Evolutionary conservation across 768 basidiomycete species (phyloP).

Genomic region (Sutorius australiensis): DNA sequence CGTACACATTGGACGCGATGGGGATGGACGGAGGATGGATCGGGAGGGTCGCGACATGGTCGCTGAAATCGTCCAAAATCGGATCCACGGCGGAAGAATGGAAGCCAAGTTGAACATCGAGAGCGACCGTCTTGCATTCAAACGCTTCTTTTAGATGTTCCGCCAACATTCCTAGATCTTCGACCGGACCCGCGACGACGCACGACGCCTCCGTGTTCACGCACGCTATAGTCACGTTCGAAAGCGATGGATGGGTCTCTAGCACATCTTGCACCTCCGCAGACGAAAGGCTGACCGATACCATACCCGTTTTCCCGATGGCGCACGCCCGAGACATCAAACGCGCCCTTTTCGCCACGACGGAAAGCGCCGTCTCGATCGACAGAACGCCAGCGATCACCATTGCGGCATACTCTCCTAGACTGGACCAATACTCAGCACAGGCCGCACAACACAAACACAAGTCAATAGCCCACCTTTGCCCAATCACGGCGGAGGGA

Average conservation of each 20-base stretch:
- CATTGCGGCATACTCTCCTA: slow-evolving; percentile 74
- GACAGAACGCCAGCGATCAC: slow-evolving; percentile 57
- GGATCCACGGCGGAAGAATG: slow-evolving; percentile 66
- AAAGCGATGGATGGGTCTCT: slow-evolving; percentile 30
- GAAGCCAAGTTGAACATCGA: slow-evolving; percentile 59
- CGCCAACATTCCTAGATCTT: slow-evolving; percentile 41
- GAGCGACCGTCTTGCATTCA: slow-evolving; percentile 38
- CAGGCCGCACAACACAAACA: neutral
- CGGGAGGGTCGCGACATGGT: slow-evolving; percentile 35
- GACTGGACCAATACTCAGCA: slow-evolving; percentile 36
- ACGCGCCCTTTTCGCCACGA: slow-evolving; percentile 57
- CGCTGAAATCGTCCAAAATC: slow-evolving; percentile 46
- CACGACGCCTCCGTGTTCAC: slow-evolving; percentile 56
- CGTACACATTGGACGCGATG: slow-evolving; percentile 59
- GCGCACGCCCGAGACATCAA: slow-evolving; percentile 51
- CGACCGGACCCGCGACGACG: slow-evolving; percentile 55
- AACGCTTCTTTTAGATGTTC: slow-evolving; percentile 35
- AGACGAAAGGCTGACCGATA: slow-evolving; percentile 46
- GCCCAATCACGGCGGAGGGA: slow-evolving; percentile 63
- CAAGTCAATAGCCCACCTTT: slow-evolving; percentile 49
- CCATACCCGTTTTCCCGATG: slow-evolving; percentile 51
- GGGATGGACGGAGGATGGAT: slow-evolving; percentile 51
- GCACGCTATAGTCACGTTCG: slow-evolving; percentile 51
- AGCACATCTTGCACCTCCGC: slow-evolving; percentile 36
- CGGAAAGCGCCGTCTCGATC: slow-evolving; percentile 50